These are phyloP conservation scores for Plectosphaerella plurivora DNA, from an alignment of 2,329 filamentous ascomycete genomes.

Conservation along the genomic window DNA sequence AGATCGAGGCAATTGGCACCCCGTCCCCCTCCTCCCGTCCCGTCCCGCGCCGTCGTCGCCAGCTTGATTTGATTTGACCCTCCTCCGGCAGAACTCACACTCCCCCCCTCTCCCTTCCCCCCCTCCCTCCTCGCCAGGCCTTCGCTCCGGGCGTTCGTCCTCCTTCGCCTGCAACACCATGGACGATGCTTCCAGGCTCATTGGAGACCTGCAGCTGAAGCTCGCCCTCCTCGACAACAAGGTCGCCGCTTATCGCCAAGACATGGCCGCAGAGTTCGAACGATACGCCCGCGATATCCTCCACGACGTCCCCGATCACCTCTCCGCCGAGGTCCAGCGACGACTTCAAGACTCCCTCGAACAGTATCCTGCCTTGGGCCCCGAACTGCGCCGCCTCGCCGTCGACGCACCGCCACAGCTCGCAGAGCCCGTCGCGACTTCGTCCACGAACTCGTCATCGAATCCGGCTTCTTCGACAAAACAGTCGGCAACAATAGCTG, in stretches of 20 bases:
- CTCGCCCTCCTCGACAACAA: conserved; percentile 53
- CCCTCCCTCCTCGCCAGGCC: background rate
- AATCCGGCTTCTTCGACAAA: no score
- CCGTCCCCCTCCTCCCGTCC: background rate
- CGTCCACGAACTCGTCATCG: background rate
- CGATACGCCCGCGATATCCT: conserved; percentile 48
- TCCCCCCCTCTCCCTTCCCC: background rate
- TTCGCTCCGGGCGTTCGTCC: background rate
- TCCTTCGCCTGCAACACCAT: conserved; percentile 20
- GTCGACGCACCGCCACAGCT: conserved; percentile 26
- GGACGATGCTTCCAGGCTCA: conserved; percentile 43
- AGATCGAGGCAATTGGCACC: conserved; percentile 2
- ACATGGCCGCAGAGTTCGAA: conserved; percentile 53
- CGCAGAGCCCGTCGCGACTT: conserved; percentile 12
- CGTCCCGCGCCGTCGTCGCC: background rate
- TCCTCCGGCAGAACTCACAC: background rate
- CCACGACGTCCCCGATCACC: conserved; percentile 37
- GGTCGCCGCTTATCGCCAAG: conserved; percentile 51
- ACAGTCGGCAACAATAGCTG: no score
- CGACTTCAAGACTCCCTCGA: conserved; percentile 39
- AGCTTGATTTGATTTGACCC: no score
- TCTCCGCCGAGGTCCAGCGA: conserved; percentile 41
- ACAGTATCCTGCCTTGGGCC: conserved; percentile 41
- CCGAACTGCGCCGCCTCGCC: conserved; percentile 20
- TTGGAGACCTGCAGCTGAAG: conserved; percentile 48